These are phyloP conservation scores for Trypanosomatidae sp. DNA, from an alignment of 208 protist species.

Conservation along the genomic window DNA sequence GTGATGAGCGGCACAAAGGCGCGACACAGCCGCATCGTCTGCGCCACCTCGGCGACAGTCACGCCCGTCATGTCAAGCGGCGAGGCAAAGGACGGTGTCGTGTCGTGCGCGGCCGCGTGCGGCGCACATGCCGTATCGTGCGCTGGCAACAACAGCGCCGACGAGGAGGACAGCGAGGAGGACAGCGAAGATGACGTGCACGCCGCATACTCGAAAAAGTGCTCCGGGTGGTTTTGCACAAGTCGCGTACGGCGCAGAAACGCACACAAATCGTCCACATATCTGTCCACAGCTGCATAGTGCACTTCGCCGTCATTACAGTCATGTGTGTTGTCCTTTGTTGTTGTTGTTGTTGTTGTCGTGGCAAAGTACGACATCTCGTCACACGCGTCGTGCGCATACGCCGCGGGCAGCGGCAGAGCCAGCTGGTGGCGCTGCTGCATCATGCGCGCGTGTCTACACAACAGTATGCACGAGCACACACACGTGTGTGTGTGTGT, in stretches of 20 bases:
- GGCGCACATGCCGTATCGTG: not conserved
- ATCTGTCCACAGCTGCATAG: conserved; percentile 16
- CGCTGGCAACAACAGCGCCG: not conserved
- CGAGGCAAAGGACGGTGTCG: not conserved
- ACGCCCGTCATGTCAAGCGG: conserved; percentile 35
- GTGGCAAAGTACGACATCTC: conserved; percentile 24
- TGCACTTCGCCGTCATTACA: not conserved
- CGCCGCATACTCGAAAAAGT: conserved; percentile 50
- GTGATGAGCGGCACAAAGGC: conserved; percentile 18
- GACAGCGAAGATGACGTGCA: too few species aligned
- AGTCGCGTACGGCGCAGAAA: conserved; percentile 47
- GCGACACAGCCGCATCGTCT: conserved; percentile 26
- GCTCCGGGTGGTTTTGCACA: conserved; percentile 64
- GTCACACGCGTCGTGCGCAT: conserved; percentile 8
- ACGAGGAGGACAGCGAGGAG: not conserved
- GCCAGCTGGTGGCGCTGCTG: conserved; percentile 22
- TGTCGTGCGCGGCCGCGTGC: not conserved
- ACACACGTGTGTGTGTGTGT: too few species aligned
- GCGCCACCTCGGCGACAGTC: conserved; percentile 21
- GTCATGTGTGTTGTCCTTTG: not conserved
- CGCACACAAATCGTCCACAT: conserved; percentile 47
- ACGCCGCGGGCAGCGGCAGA: conserved; percentile 39
- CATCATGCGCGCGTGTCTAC: not conserved
- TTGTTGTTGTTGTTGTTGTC: not conserved
- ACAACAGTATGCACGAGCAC: too few species aligned